Conservation (phyloP, 306 rosid genomes). For the Cercis canadensis region DNA sequence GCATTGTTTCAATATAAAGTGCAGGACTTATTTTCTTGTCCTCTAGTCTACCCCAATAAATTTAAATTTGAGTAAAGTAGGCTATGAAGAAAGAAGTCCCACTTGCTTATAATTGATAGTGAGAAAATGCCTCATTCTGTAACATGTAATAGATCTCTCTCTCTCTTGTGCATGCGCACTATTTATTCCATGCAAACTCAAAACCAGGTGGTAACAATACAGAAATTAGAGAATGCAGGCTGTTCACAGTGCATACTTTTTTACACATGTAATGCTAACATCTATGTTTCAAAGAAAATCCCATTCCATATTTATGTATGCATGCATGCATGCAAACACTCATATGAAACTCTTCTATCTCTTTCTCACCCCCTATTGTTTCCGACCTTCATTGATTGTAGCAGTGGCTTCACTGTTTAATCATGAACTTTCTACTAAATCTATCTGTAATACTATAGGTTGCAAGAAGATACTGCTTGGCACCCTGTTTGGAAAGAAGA, state of each 20-base stretch:
- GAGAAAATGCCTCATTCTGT: constrained; percentile 10
- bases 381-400: neutral
- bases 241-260: constrained; percentile 1
- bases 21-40: constrained; percentile 25
- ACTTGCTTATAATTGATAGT: constrained; percentile 7
- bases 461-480: constrained; percentile 95
- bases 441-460: constrained; percentile 55
- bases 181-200: neutral
- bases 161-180: neutral
- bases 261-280: constrained; percentile 17
- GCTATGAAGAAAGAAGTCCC: neutral
- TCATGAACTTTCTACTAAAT: constrained; percentile 26
- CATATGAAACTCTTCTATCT: neutral
- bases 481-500: constrained; percentile 81
- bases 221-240: constrained; percentile 11
- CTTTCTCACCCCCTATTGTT: neutral
- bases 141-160: constrained; percentile 11
- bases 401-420: constrained; percentile 26
- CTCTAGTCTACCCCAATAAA: constrained; percentile 7
- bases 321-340: neutral
- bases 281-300: constrained; percentile 1
- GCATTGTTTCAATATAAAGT: constrained; percentile 23
- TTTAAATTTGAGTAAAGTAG: constrained; percentile 15
- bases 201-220: constrained; percentile 10
- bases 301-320: constrained; percentile 2